Conservation (phyloP, 1,139 yeast species). For the Saccharomyces hybrid region DNA sequence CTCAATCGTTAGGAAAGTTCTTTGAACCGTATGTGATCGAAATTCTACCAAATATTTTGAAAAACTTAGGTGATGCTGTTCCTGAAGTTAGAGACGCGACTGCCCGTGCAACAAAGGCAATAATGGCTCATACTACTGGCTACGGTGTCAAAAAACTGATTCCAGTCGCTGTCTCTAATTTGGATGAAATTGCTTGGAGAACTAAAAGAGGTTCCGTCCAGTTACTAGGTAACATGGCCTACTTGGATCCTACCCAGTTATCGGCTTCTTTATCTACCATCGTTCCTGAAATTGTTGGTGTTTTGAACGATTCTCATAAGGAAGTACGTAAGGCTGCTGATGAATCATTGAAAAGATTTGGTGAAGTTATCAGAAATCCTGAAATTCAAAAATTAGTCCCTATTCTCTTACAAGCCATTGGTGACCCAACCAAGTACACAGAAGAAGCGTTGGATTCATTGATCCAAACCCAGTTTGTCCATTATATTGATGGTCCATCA, state of each 20-base stretch:
- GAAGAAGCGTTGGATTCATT: constrained; percentile 82
- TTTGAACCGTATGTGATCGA: constrained; percentile 95
- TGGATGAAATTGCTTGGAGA: constrained; percentile 93
- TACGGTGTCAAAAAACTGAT: constrained; percentile 86
- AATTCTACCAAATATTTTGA: constrained; percentile 70
- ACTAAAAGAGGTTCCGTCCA: constrained; percentile 96
- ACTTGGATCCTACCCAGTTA: constrained; percentile 87
- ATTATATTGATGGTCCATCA: constrained; percentile 96
- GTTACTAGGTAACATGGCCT: constrained; percentile 94
- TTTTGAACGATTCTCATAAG: constrained; percentile 88
- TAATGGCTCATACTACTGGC: constrained; percentile 88
- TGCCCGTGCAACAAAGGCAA: constrained; percentile 48
- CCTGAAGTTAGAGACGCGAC: constrained; percentile 89
- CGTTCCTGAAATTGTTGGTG: constrained; percentile 94
- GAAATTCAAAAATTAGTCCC: constrained; percentile 92
- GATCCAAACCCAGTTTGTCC: constrained; percentile 87
- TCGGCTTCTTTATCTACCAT: constrained; percentile 82
- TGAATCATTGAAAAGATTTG: constrained; percentile 78
- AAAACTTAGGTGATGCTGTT: constrained; percentile 74
- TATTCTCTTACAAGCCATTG: constrained; percentile 81
- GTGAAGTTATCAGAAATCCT: constrained; percentile 95
- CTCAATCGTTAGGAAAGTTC: constrained; percentile 61
- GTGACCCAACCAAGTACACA: constrained; percentile 88
- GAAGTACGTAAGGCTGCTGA: constrained; percentile 96
- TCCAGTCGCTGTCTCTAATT: constrained; percentile 79